Evolutionary conservation across 495 filamentous ascomycete genomes (phyloP).

Genomic region (Penicillium chermesinum): DNA sequence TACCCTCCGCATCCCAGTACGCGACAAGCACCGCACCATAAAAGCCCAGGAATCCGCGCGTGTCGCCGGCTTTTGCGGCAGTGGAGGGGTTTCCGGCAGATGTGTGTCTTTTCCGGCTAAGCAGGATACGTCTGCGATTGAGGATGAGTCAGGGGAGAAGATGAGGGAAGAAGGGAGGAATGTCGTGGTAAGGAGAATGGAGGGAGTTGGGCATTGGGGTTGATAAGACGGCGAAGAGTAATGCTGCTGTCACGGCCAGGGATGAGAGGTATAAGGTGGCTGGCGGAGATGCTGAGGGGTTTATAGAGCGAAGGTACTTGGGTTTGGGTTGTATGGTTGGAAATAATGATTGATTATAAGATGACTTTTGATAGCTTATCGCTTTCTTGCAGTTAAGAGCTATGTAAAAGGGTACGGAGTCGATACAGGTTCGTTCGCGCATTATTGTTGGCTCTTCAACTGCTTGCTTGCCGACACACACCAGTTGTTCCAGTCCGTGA

Average conservation of each 20-base stretch:
- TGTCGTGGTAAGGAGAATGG: background rate
- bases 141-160: background rate
- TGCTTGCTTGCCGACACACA: slow-evolving; percentile 46
- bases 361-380: no score
- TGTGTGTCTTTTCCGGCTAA: background rate
- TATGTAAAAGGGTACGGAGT: no score
- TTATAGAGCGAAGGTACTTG: background rate
- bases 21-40: background rate
- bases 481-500: slow-evolving; percentile 68
- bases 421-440: no score
- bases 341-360: no score
- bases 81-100: background rate
- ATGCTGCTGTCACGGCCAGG: background rate
- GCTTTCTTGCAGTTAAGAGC: no score
- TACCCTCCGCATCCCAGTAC: background rate
- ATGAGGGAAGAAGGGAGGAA: background rate
- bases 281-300: background rate
- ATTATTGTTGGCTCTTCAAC: slow-evolving; percentile 37
- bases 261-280: background rate
- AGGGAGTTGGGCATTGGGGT: background rate
- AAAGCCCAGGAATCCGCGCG: background rate
- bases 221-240: background rate
- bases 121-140: background rate
- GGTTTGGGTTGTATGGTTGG: background rate
- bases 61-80: background rate